Conservation (phyloP, 495 filamentous ascomycete genomes). For the Elasticomyces elasticus region DNA sequence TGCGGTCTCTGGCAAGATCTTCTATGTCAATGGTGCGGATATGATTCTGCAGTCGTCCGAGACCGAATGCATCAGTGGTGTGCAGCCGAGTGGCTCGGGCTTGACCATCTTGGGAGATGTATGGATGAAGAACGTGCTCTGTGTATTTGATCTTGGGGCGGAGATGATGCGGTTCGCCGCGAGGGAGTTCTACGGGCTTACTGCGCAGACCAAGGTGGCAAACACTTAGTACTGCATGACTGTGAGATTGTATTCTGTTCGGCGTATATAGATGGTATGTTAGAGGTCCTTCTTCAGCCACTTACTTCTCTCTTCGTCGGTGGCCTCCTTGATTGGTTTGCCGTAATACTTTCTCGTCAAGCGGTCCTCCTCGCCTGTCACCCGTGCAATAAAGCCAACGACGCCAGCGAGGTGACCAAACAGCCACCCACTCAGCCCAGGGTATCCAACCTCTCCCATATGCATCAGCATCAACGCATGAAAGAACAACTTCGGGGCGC, state of each 20-base stretch:
- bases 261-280: no score
- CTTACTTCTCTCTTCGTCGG: background rate
- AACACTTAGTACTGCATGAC: conserved; percentile 1
- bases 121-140: conserved; percentile 56
- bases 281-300: background rate
- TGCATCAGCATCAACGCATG: background rate
- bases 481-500: background rate
- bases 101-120: conserved; percentile 47
- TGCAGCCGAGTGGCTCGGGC: conserved; percentile 15
- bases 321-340: background rate
- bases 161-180: conserved; percentile 42
- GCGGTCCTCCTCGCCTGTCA: conserved; percentile 1
- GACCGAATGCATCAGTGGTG: conserved; percentile 17
- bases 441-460: conserved; percentile 3
- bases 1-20: conserved; percentile 39
- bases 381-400: background rate
- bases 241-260: no score
- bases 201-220: background rate
- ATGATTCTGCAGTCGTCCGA: conserved; percentile 38
- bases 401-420: background rate
- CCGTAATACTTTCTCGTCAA: conserved; percentile 4
- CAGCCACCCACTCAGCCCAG: background rate
- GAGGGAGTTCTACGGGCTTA: conserved; percentile 14
- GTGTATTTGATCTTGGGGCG: conserved; percentile 51
- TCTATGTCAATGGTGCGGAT: conserved; percentile 46